Evolutionary conservation across 768 basidiomycete genomes (phyloP).

Genomic region (Rhodotorula babjevae): DNA sequence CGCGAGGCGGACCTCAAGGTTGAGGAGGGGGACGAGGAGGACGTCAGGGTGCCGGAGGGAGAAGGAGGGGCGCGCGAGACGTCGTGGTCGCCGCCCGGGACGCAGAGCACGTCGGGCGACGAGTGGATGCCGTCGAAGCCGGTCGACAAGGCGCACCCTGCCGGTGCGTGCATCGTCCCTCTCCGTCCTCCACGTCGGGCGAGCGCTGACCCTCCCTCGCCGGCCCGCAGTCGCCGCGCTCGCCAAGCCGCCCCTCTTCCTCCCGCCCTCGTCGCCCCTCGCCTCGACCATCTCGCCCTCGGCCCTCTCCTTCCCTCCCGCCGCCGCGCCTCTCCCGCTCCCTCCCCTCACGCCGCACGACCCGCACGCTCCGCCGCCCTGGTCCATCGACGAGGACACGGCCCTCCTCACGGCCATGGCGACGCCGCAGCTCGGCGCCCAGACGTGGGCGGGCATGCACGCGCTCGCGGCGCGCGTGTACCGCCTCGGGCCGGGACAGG

Average conservation of each 20-base stretch:
- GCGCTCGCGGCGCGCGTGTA: not conserved
- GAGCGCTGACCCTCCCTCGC: no score
- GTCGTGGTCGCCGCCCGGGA: no score
- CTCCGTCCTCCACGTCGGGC: no score
- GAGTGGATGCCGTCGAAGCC: not conserved
- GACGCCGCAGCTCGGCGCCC: not conserved
- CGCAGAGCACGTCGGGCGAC: not conserved
- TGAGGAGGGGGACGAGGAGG: not conserved
- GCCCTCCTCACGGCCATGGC: not conserved
- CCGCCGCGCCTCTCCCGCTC: not conserved
- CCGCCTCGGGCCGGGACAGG: not conserved
- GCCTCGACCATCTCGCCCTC: not conserved
- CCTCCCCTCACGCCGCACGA: not conserved
- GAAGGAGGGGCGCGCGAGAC: no score
- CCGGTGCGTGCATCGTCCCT: no score
- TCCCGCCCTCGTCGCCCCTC: no score
- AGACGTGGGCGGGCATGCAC: not conserved
- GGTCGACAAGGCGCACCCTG: no score
- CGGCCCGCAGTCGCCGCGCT: no score
- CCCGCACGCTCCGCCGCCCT: not conserved
- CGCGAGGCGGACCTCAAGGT: no score
- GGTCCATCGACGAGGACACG: not conserved
- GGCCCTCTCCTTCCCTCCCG: not conserved
- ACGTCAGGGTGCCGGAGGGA: no score
- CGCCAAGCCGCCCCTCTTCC: no score